A percentile compares a stretch with the other conserved stretches of the same genome.
These are phyloP conservation scores for Eucalyptus polyanthemos DNA, from an alignment of 345 rosid species.

Conservation along the genomic window DNA sequence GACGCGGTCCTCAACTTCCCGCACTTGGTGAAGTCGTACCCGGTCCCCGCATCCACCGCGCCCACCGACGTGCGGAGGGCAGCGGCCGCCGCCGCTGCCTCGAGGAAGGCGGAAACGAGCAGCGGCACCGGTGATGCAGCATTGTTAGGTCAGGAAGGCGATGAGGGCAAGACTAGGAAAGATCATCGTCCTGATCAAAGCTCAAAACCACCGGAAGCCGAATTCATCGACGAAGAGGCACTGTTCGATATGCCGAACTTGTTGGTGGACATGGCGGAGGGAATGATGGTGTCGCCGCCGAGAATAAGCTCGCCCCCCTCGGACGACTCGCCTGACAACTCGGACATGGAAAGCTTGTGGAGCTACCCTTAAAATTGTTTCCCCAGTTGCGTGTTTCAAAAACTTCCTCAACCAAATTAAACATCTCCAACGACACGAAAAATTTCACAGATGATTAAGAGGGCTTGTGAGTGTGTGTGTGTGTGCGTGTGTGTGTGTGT, in stretches of 20 bases:
- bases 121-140: background rate
- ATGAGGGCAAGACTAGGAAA: background rate
- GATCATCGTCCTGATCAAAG: background rate
- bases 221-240: constrained; percentile 71
- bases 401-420: background rate
- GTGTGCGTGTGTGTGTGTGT: background rate
- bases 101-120: constrained; percentile 11
- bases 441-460: background rate
- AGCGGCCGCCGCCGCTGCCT: constrained; percentile 45
- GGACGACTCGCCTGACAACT: constrained; percentile 51
- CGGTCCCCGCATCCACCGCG: constrained; percentile 47
- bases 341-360: constrained; percentile 61
- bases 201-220: background rate
- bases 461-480: background rate
- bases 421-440: background rate
- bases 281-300: constrained; percentile 82
- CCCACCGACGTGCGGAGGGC: constrained; percentile 58
- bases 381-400: background rate
- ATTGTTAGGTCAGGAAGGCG: background rate
- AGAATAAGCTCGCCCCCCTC: constrained; percentile 38
- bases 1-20: constrained; percentile 74
- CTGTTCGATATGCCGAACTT: constrained; percentile 70
- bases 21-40: constrained; percentile 26
- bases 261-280: constrained; percentile 88
- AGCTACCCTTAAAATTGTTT: constrained; percentile 12